These are phyloP conservation scores for Annulohypoxylon moriforme DNA, from an alignment of 495 filamentous ascomycete genomes.

Conservation along the genomic window DNA sequence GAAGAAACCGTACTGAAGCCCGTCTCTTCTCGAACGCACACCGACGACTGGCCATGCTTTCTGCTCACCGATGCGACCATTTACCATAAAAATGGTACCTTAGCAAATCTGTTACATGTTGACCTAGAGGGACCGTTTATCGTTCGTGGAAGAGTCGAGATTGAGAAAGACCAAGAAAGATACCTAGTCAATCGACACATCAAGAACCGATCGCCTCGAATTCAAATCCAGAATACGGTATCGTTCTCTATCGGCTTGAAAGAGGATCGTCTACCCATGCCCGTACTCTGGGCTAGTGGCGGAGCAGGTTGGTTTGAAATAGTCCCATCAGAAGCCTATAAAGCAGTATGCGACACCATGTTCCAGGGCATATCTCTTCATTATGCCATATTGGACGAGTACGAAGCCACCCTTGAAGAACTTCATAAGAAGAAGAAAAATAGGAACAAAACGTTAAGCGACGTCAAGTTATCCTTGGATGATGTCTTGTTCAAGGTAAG, in stretches of 20 bases:
- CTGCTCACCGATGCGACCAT: constrained; percentile 60
- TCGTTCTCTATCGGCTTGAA: constrained; percentile 74
- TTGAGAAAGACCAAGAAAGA: constrained; percentile 50
- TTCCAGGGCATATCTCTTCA: constrained; percentile 75
- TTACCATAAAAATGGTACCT: constrained; percentile 53
- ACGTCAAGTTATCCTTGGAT: constrained; percentile 44
- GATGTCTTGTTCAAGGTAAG: constrained; percentile 57
- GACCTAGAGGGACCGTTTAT: constrained; percentile 56
- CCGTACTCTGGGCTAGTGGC: constrained; percentile 80
- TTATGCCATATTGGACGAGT: constrained; percentile 66
- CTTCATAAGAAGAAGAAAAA: constrained; percentile 49
- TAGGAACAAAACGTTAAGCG: constrained; percentile 43
- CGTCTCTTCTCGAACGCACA: constrained; percentile 15
- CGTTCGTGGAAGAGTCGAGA: constrained; percentile 56
- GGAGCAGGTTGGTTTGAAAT: constrained; percentile 84
- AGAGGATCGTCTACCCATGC: constrained; percentile 66
- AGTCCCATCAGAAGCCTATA: constrained; percentile 69
- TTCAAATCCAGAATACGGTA: constrained; percentile 72
- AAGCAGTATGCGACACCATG: constrained; percentile 71
- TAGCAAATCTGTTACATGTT: constrained; percentile 58
- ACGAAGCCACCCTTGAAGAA: constrained; percentile 45
- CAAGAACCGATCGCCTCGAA: constrained; percentile 57
- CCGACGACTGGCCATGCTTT: constrained; percentile 56
- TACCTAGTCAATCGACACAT: constrained; percentile 56
- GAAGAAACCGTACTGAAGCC: constrained; percentile 54